These are phyloP conservation scores for Macrolepiota dolichaula DNA, from an alignment of 768 basidiomycete species.

Conservation along the genomic window DNA sequence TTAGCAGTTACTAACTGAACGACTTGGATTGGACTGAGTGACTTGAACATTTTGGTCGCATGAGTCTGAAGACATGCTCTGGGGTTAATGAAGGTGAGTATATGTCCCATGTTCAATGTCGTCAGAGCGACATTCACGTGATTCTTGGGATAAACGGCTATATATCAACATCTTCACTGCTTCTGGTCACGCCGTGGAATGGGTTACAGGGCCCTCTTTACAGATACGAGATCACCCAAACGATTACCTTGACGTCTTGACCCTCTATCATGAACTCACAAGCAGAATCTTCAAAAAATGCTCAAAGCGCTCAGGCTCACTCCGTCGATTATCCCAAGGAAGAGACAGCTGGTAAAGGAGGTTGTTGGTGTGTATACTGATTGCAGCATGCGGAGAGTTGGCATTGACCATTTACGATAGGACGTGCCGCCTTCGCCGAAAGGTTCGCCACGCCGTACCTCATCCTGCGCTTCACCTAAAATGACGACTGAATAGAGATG, in stretches of 20 bases:
- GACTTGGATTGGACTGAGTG: no score
- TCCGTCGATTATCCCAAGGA: conserved; percentile 50
- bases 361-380: conserved; percentile 63
- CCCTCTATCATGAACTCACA: conserved; percentile 31
- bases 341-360: conserved; percentile 61
- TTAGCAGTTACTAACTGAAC: no score
- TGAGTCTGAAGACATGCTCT: no score
- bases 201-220: no score
- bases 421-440: conserved; percentile 82
- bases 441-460: conserved; percentile 43
- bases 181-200: no score
- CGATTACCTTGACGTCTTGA: conserved; percentile 41
- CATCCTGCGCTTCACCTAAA: conserved; percentile 12
- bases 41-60: no score
- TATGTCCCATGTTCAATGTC: no score
- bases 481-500: conserved; percentile 60
- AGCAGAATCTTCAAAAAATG: conserved; percentile 22
- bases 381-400: conserved; percentile 1
- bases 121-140: no score
- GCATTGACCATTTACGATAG: conserved; percentile 32
- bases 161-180: no score
- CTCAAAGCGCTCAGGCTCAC: conserved; percentile 44
- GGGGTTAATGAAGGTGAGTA: no score
- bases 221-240: conserved; percentile 9
- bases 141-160: no score